Base-by-base conservation (phyloP, 306 rosid genomes). In the Begonia masoniana region DNA sequence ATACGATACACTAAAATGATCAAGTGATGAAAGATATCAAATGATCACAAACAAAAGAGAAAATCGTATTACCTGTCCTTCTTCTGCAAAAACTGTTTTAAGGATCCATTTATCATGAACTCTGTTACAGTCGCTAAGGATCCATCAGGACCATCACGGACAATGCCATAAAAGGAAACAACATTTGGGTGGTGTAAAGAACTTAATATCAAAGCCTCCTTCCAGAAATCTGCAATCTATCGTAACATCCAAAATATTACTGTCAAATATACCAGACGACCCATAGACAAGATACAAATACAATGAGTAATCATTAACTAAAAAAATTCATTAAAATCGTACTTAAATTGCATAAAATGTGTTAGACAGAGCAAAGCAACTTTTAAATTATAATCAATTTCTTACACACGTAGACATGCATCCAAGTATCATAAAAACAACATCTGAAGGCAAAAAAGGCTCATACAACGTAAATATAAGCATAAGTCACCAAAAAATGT, bases 101-200 rank as follows among this genome's bases (percentile, higher is more conserved):
- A 60, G 55, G 99, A 92, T 73, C 99, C 99, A 77, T 92, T 92
- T 54, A 92, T 68, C 99, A 86, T 92, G 86, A 92, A 92, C 52
- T 92, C 99, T 2, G 99, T 92, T 66, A 92, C 88, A 23, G 99
- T 92, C 49, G 99, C 99, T 71, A 92, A 77, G 53, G 96, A 81
- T 52, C 99, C 93, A 66, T 86, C 99, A 56, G 99, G 96, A 61
- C 99, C 99, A 70, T 92, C 94, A 39, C 99, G 96, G 39, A 92
- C 99, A 72, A 92, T 92, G 47, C 99, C 99, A 58, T 92, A 92
- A 57, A 92, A 83, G 55, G 99, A 81, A 62, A 92, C 99, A 64
- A 92, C 99, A 68, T 92, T 92, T 61, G 99, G 99, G 75, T 92
- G 99, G 67, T 92, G 99, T 62, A 92, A 71, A 45, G 99, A 92